These are phyloP conservation scores for Oidiodendron maius DNA, from an alignment of 495 filamentous ascomycete species.

Conservation along the genomic window DNA sequence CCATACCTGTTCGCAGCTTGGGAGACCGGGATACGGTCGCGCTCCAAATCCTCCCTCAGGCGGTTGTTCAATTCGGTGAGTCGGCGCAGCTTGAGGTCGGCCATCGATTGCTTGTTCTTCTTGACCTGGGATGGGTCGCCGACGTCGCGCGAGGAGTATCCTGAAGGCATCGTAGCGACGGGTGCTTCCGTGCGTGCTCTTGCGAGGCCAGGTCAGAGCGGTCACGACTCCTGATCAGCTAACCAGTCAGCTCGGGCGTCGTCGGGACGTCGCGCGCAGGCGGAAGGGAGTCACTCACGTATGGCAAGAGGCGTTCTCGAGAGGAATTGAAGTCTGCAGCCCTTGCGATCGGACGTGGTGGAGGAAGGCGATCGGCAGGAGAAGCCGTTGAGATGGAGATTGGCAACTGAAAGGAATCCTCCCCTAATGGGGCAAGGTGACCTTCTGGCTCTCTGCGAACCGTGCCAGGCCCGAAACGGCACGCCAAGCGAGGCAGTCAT, in stretches of 20 bases:
- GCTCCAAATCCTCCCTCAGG: slow-evolving; percentile 88
- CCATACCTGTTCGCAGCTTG: slow-evolving; percentile 89
- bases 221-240: slow-evolving; percentile 6
- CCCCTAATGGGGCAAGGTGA: background rate
- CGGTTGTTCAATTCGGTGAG: slow-evolving; percentile 94
- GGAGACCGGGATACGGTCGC: slow-evolving; percentile 90
- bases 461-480: background rate
- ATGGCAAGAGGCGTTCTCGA: too few species aligned
- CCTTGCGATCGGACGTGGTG: background rate
- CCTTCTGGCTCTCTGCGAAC: background rate
- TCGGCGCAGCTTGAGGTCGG: slow-evolving; percentile 91
- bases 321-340: too few species aligned
- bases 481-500: background rate
- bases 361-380: background rate
- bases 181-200: slow-evolving; percentile 2
- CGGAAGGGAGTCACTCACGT: too few species aligned
- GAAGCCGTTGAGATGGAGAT: background rate
- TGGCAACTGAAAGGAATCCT: background rate
- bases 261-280: too few species aligned
- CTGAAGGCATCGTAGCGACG: slow-evolving; percentile 36
- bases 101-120: slow-evolving; percentile 99
- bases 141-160: slow-evolving; percentile 48
- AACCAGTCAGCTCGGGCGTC: background rate
- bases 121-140: slow-evolving; percentile 65
- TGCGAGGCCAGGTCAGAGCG: background rate